These are phyloP conservation scores for Diaporthe citri DNA, from an alignment of 2,329 filamentous ascomycete genomes.

Conservation along the genomic window DNA sequence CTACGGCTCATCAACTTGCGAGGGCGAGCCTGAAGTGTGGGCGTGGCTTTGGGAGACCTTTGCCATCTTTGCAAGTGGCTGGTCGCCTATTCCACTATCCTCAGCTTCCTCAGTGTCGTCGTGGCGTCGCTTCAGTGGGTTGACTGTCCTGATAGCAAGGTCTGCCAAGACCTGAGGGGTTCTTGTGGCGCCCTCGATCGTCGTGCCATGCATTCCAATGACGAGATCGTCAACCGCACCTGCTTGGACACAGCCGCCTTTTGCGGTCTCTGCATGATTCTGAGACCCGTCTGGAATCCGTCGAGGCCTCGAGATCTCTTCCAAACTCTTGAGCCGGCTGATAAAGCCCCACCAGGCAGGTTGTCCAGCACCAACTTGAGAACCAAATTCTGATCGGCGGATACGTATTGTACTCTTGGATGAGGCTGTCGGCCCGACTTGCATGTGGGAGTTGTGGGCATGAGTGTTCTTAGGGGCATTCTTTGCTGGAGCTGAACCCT, in stretches of 20 bases:
- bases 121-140: not conserved
- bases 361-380: not conserved
- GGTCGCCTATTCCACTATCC: not conserved
- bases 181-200: not conserved
- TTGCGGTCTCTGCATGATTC: not conserved
- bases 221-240: not conserved
- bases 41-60: not conserved
- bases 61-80: not conserved
- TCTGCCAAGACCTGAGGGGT: not conserved
- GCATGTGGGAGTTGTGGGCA: not conserved
- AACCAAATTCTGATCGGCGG: not conserved
- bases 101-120: not conserved
- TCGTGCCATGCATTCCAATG: not conserved
- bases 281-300: not conserved
- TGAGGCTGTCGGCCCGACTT: fast-evolving
- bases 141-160: not conserved
- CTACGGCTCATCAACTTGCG: not conserved
- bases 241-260: not conserved
- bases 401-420: not conserved
- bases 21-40: not conserved
- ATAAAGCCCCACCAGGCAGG: not conserved
- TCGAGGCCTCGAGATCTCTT: too few relatives aligned
- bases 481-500: not conserved
- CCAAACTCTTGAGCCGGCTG: not conserved
- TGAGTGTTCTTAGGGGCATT: not conserved